Conservation (phyloP, 257 asterid genomes). For the Solanum acaule region DNA sequence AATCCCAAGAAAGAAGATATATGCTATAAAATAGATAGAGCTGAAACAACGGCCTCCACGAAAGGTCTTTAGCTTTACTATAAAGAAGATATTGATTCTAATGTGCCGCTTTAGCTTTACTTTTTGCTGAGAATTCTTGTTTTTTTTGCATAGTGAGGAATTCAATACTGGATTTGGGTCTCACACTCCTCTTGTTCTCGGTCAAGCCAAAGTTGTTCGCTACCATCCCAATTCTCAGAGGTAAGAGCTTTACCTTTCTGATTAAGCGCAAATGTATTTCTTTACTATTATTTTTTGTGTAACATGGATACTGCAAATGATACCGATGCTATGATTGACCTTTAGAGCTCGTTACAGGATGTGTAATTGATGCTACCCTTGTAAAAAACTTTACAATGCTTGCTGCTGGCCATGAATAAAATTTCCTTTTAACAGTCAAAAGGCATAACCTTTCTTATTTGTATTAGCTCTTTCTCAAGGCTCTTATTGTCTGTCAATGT, state of each 20-base stretch:
- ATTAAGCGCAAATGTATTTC: not conserved
- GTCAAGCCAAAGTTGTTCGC: conserved; percentile 84
- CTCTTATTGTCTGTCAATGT: conserved; percentile 18
- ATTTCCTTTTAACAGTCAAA: not conserved
- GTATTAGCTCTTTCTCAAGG: not conserved
- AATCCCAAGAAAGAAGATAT: not conserved
- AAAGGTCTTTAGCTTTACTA: not conserved
- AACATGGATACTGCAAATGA: not conserved
- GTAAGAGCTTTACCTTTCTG: conserved; percentile 27
- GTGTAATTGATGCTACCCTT: not conserved
- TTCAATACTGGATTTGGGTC: conserved; percentile 87
- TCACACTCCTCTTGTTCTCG: conserved; percentile 77
- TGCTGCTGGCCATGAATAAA: not conserved
- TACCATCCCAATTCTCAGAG: conserved; percentile 69
- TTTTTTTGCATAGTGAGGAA: conserved; percentile 57
- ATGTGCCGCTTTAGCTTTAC: conserved; percentile 2
- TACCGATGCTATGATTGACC: not conserved
- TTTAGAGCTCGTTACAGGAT: not conserved
- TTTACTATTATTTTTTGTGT: not conserved
- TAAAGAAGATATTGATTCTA: not conserved
- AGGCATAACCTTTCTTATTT: not conserved
- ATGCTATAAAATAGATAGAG: not conserved
- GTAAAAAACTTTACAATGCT: not conserved
- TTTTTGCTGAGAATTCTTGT: conserved; percentile 9
- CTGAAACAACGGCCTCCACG: not conserved